Evolutionary conservation across 495 filamentous ascomycete genomes (phyloP).

Genomic region (Xylaria longipes): DNA sequence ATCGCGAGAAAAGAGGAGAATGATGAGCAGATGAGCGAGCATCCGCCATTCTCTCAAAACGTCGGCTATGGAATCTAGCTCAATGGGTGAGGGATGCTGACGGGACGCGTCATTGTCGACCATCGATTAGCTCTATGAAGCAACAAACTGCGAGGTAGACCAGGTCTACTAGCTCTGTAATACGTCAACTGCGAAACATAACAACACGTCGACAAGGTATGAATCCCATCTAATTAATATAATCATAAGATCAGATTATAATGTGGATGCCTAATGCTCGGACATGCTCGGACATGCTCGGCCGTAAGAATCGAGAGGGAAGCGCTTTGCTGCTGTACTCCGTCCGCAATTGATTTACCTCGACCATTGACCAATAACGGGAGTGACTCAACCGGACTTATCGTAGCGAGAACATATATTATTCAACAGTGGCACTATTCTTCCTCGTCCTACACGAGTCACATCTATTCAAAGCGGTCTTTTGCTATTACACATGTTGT

Average conservation of each 20-base stretch:
- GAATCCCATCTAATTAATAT: constrained; percentile 5
- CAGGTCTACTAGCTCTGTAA: neutral
- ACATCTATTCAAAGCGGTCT: neutral
- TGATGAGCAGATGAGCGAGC: neutral
- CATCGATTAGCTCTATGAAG: neutral
- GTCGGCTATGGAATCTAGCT: neutral
- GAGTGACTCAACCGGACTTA: neutral
- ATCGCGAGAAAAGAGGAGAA: neutral
- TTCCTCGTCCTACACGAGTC: neutral
- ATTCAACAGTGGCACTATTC: neutral
- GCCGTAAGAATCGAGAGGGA: neutral
- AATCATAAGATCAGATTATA: constrained; percentile 11
- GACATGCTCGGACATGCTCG: constrained; percentile 5
- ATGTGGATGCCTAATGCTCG: constrained; percentile 6
- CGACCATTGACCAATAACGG: neutral
- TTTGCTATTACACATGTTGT: neutral
- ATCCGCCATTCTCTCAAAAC: neutral
- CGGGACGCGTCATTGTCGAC: constrained; percentile 2
- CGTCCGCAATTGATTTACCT: neutral
- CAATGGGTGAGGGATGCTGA: neutral
- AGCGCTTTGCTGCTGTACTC: neutral
- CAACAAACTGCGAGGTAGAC: neutral
- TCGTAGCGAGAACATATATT: neutral
- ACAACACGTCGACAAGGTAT: neutral
- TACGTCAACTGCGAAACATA: neutral